These are phyloP conservation scores for Cornus kousa DNA, from an alignment of 148 eudicot species.

Conservation along the genomic window DNA sequence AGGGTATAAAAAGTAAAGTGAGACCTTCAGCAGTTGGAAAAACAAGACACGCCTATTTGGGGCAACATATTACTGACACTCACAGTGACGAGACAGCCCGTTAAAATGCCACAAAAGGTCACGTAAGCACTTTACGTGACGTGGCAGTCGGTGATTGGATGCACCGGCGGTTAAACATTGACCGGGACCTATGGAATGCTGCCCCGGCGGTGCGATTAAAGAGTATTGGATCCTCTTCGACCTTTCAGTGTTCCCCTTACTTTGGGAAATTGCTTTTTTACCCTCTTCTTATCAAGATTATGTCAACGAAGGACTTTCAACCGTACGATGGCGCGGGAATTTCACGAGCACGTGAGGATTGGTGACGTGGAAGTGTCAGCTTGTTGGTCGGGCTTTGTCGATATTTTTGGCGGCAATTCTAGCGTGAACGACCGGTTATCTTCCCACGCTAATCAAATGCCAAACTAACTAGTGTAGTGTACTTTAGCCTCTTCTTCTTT, in stretches of 20 bases:
- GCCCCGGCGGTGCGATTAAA: too few species aligned
- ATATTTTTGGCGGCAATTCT: constrained; percentile 22
- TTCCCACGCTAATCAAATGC: constrained; percentile 17
- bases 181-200: too few species aligned
- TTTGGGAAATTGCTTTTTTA: too few species aligned
- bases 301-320: too few species aligned
- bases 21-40: background rate
- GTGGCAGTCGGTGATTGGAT: constrained; percentile 16
- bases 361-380: too few species aligned
- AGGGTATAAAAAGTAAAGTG: constrained; percentile 1
- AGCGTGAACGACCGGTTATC: constrained; percentile 15
- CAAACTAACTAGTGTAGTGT: background rate
- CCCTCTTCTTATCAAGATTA: too few species aligned
- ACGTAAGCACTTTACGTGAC: constrained; percentile 9
- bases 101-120: background rate
- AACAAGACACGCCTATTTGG: background rate
- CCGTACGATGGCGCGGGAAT: too few species aligned
- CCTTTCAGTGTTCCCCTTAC: too few species aligned
- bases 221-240: too few species aligned
- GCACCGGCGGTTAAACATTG: too few species aligned
- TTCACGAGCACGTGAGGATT: too few species aligned
- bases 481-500: background rate
- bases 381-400: constrained; percentile 25
- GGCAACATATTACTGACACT: background rate
- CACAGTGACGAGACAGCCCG: background rate